A percentile compares a stretch with the other conserved stretches of the same genome.
Evolutionary conservation across 2,329 filamentous ascomycete species (phyloP).

Genomic region (Remersonia thermophila): DNA sequence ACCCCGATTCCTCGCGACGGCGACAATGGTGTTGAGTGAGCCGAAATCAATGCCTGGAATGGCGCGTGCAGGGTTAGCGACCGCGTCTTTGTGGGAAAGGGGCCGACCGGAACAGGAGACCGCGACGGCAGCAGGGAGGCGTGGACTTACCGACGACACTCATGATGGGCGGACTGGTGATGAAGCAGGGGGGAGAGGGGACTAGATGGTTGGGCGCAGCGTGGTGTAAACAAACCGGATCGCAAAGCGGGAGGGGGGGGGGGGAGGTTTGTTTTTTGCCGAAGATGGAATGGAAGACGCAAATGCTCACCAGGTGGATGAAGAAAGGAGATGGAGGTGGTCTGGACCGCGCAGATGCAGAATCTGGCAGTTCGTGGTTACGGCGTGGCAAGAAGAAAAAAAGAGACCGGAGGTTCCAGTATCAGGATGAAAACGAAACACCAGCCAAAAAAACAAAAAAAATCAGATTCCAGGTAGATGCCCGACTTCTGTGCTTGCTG

Average conservation of each 20-base stretch:
- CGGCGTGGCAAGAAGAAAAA: constrained; percentile 3
- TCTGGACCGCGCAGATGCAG: constrained; percentile 11
- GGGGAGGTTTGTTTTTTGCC: background rate
- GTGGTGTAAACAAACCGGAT: constrained; percentile 11
- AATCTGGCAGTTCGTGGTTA: constrained; percentile 11
- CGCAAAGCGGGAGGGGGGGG: no score
- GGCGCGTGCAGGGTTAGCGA: no score
- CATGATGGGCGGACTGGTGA: constrained; percentile 30
- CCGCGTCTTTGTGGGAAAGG: background rate
- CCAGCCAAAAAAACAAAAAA: constrained; percentile 12
- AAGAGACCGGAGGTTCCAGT: background rate
- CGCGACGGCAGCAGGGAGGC: background rate
- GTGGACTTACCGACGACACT: constrained; percentile 40
- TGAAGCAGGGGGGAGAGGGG: constrained; percentile 9
- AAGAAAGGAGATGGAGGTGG: no score
- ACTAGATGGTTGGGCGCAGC: background rate
- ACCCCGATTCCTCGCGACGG: constrained; percentile 94
- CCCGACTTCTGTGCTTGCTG: constrained; percentile 10
- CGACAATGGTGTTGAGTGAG: constrained; percentile 92
- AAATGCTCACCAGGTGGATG: no score
- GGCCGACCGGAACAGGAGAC: constrained; percentile 10
- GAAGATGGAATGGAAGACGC: no score
- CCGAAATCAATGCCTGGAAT: constrained; percentile 75
- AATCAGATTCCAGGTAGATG: constrained; percentile 11
- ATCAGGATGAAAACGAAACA: background rate